phyloP scores from a whole-genome alignment of 345 rosid species.

The Rhodomyrtus tomentosa region DNA sequence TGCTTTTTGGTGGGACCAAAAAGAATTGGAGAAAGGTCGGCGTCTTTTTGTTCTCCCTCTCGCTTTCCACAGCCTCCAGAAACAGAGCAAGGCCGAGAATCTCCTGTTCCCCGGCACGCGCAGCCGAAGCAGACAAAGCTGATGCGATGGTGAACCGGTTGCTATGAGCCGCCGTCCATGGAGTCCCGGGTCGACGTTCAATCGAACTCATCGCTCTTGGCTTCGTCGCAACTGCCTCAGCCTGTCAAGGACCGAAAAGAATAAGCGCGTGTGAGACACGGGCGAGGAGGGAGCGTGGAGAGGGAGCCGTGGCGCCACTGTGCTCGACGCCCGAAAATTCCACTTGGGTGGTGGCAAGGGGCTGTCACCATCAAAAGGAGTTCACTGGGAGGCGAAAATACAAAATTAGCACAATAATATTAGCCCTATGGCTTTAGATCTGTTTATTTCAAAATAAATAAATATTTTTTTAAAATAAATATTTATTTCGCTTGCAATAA shows the following conservation, averaged over 20 bases:
- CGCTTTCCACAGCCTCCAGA: neutral
- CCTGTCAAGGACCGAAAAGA: no score
- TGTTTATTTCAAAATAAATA: no score
- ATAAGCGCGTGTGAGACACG: neutral
- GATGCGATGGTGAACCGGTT: neutral
- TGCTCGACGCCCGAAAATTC: neutral
- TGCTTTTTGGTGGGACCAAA: neutral
- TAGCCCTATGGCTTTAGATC: no score
- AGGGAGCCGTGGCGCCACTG: neutral
- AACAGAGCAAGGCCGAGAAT: neutral
- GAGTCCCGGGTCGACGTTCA: neutral
- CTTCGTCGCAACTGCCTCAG: no score
- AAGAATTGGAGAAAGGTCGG: neutral
- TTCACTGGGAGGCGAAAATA: no score
- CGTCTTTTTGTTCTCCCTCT: neutral
- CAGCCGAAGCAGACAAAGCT: neutral
- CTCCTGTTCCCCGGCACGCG: neutral
- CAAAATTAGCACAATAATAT: no score
- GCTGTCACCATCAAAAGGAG: neutral
- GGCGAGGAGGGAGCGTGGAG: neutral
- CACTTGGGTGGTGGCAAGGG: neutral
- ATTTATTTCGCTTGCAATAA: no score
- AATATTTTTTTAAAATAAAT: no score
- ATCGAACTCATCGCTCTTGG: no score
- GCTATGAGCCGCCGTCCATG: no score